Evolutionary conservation across 352 stramenopile species (phyloP).

Genomic region (Globisporangium alternatum): DNA sequence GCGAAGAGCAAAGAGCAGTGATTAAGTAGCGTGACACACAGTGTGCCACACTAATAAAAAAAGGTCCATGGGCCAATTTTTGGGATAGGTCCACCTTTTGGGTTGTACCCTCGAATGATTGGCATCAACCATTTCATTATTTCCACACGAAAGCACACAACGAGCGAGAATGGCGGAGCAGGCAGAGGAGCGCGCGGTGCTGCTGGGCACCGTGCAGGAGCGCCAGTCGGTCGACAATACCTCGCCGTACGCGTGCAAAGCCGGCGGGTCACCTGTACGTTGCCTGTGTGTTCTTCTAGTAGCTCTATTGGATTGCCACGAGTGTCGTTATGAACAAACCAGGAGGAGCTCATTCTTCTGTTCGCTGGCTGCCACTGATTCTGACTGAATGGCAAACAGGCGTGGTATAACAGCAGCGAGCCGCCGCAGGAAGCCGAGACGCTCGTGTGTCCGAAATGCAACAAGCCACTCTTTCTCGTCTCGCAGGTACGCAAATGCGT

Average conservation of each 20-base stretch:
- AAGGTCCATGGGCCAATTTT: too few relatives aligned
- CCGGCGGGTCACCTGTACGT: constrained; percentile 67
- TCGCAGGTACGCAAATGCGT: constrained; percentile 31
- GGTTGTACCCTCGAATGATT: neutral
- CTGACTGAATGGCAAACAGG: constrained; percentile 22
- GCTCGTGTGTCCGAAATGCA: constrained; percentile 61
- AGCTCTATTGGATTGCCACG: neutral
- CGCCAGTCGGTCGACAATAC: constrained; percentile 57
- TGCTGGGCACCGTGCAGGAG: constrained; percentile 71
- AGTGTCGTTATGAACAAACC: neutral
- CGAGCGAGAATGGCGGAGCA: constrained; percentile 25
- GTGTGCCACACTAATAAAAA: too few relatives aligned
- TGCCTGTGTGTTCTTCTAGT: neutral
- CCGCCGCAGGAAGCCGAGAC: constrained; percentile 32
- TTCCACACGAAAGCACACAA: neutral
- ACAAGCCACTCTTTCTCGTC: constrained; percentile 59
- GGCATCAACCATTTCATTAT: neutral
- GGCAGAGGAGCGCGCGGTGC: constrained; percentile 42
- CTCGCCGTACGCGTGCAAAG: constrained; percentile 76
- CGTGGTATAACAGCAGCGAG: constrained; percentile 40
- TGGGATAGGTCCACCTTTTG: too few relatives aligned
- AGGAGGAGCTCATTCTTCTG: neutral
- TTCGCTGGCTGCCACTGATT: neutral
- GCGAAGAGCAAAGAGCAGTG: too few relatives aligned
- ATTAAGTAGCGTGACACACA: too few relatives aligned